A percentile compares a stretch with the other conserved stretches of the same genome.
Evolutionary conservation across 2,329 filamentous ascomycete genomes (phyloP).

Genomic region (Aureobasidium sp.): DNA sequence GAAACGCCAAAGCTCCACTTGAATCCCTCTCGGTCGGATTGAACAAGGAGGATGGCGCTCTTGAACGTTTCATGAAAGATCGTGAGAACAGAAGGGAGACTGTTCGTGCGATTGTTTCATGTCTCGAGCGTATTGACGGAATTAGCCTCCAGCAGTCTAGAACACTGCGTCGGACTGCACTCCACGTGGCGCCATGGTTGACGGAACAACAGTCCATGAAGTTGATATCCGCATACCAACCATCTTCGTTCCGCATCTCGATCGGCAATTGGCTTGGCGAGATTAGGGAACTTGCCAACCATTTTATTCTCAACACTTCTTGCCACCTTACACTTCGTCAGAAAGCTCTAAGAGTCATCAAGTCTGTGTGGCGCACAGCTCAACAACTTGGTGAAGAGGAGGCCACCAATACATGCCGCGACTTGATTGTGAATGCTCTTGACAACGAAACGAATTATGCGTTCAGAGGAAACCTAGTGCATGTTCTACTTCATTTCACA

Average conservation of each 20-base stretch:
- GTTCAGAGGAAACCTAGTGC: conserved; percentile 5
- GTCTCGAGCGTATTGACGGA: background rate
- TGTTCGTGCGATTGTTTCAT: background rate
- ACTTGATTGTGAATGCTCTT: background rate
- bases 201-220: conserved; percentile 2
- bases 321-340: background rate
- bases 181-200: conserved; percentile 4
- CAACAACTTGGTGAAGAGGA: conserved; percentile 9
- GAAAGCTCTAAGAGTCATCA: conserved; percentile 6
- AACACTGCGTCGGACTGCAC: conserved; percentile 1
- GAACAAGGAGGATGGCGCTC: background rate
- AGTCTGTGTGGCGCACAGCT: background rate
- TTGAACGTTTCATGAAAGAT: conserved; percentile 5
- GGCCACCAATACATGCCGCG: background rate
- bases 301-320: conserved; percentile 1
- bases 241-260: conserved; percentile 9
- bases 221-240: conserved; percentile 10
- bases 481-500: background rate
- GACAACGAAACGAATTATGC: conserved; percentile 6
- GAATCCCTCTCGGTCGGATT: background rate
- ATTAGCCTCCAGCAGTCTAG: conserved; percentile 6
- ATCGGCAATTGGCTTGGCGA: conserved; percentile 10
- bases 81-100: background rate
- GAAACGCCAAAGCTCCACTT: conserved; percentile 3
- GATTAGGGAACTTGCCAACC: conserved; percentile 5